Evolutionary conservation across 2,329 filamentous ascomycete genomes (phyloP), one percentile per base, ranked within the genome.

Genomic region (Claviceps arundinis): DNA sequence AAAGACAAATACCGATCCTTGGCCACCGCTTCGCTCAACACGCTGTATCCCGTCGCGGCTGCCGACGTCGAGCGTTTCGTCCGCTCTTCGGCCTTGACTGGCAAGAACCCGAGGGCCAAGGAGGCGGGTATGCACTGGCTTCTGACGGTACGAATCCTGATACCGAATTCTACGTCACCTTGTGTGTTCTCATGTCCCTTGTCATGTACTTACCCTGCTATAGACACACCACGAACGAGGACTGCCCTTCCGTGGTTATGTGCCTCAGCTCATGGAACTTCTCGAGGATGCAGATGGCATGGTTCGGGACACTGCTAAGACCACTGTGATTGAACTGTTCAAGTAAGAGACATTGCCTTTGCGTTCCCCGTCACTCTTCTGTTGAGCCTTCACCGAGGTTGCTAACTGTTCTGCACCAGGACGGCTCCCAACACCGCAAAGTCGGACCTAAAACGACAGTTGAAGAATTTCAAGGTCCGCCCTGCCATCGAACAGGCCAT

Each of bases 221-320:
- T 38, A 89, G 78, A 94, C 91, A 84, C 86, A 93, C 65, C 79
- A 84, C 62, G 84, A 88, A 51, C 80, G 89, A 54, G 82, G 81
- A 41, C 73, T 96, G 57, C 82, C 84, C 40, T 96, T 96, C 69
- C 85, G 88, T 56, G 73, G 73, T 61, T 95, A 94, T 64, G 89
- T 95, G 1, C 85, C 87, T 2, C 77, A 78, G 11, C 75, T 96
- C 42, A 91, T 96, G 71, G 84, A 88, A 51, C 78, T 93, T 58
- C 77, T 96, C 43, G 91, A 96, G 68, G 90, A 96, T 66, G 86
- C 89, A 9, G 91, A 95, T 65, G 85, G 86, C 48, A 84, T 82
- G 68, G 89, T 96, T 57, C 82, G 91, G 65, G 89, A 95, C 61
- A 78, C 80, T 40, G 89, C 90, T 56, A 95, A 93, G 70, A 73